A percentile compares a stretch with the other conserved stretches of the same genome.
Conservation (phyloP, 2,329 filamentous ascomycete genomes). For the Trichophaea hybrida region DNA sequence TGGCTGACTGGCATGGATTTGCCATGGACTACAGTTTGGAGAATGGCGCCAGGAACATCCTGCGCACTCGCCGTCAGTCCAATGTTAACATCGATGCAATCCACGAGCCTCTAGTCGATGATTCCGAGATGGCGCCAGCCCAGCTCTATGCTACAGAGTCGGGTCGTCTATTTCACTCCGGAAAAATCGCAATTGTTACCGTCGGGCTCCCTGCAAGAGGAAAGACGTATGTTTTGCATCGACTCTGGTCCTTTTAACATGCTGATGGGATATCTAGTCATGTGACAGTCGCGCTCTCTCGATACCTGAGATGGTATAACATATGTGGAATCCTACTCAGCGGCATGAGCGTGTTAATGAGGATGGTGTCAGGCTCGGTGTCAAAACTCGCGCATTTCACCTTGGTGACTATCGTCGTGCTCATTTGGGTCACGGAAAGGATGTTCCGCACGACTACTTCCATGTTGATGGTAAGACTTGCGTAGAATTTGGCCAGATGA, state of each 20-base stretch:
- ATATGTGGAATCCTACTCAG: neutral
- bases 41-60: conserved; percentile 5
- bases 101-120: conserved; percentile 75
- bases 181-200: conserved; percentile 91
- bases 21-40: conserved; percentile 15
- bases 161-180: conserved; percentile 89
- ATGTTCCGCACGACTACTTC: conserved; percentile 94
- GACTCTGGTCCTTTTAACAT: neutral
- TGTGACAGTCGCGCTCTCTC: conserved; percentile 85
- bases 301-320: conserved; percentile 74
- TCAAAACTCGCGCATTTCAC: conserved; percentile 96
- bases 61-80: conserved; percentile 72
- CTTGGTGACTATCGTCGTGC: conserved; percentile 90
- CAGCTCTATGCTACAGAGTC: conserved; percentile 98
- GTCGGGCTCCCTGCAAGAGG: conserved; percentile 88
- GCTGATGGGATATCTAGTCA: conserved; percentile 42
- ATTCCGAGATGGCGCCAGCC: conserved; percentile 67
- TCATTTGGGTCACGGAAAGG: conserved; percentile 66
- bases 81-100: conserved; percentile 96
- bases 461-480: conserved; percentile 56
- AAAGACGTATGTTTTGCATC: conserved; percentile 57
- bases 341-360: conserved; percentile 3
- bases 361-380: conserved; percentile 53
- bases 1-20: conserved; percentile 20
- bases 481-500: neutral